A percentile compares a stretch with the other conserved stretches of the same genome.
Conservation (phyloP, 345 rosid species). For the Pistacia atlantica region DNA sequence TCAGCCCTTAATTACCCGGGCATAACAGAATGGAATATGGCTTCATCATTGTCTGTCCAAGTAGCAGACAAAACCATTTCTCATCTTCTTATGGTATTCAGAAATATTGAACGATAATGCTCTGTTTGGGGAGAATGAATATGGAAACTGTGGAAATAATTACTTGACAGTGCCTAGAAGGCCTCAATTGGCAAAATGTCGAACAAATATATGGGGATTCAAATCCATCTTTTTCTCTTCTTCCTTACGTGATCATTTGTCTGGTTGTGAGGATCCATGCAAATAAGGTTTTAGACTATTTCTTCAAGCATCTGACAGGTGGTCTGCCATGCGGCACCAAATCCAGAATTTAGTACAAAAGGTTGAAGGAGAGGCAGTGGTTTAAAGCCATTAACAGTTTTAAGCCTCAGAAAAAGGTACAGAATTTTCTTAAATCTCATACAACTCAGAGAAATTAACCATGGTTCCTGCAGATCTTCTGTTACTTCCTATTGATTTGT, state of each 20-base stretch:
- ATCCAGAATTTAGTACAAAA: conserved; percentile 19
- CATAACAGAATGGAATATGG: neutral
- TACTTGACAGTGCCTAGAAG: neutral
- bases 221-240: neutral
- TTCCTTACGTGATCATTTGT: neutral
- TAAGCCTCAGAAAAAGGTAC: neutral
- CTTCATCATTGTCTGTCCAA: neutral
- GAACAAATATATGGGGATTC: neutral
- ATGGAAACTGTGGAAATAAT: too few species aligned
- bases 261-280: conserved; percentile 17
- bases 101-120: neutral
- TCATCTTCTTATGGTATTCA: too few species aligned
- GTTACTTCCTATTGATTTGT: conserved; percentile 18
- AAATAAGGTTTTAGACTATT: conserved; percentile 8
- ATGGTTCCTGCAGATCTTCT: conserved; percentile 24
- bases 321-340: conserved; percentile 51
- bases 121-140: neutral
- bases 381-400: conserved; percentile 4
- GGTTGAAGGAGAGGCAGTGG: conserved; percentile 6
- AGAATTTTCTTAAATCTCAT: conserved; percentile 15
- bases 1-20: too few species aligned
- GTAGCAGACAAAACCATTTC: neutral
- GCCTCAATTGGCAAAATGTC: neutral
- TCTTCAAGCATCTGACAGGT: conserved; percentile 38
- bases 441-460: neutral